phyloP scores from a whole-genome alignment of 345 rosid species.

The Acer campestre region DNA sequence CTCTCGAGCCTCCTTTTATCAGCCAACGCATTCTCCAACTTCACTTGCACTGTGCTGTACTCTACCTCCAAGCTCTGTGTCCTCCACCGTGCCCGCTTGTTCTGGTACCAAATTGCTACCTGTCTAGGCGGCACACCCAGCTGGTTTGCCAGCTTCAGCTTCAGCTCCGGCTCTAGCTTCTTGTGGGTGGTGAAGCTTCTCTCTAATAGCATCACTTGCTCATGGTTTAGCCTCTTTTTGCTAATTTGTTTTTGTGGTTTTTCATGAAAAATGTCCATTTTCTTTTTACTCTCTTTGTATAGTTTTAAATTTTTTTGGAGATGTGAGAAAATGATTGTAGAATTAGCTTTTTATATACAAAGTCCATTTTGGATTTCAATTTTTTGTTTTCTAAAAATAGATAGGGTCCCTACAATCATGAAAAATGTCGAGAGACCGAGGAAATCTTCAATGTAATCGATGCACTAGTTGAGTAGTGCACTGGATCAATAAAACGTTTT shows the following conservation, averaged over 20 bases:
- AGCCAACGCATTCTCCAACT: slow-evolving; percentile 52
- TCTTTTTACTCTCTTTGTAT: background rate
- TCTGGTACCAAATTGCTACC: slow-evolving; percentile 94
- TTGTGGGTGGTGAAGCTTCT: slow-evolving; percentile 64
- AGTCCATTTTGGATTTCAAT: background rate
- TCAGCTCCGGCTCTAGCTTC: slow-evolving; percentile 75
- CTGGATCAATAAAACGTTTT: too few species aligned
- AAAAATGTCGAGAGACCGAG: background rate
- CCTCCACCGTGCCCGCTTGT: slow-evolving; percentile 90
- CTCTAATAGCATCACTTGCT: slow-evolving; percentile 73
- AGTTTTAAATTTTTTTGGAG: background rate
- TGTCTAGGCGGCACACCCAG: slow-evolving; percentile 77
- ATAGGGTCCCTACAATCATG: background rate
- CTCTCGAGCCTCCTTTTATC: slow-evolving; percentile 65
- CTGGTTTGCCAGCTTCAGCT: slow-evolving; percentile 66
- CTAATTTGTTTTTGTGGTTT: slow-evolving; percentile 24
- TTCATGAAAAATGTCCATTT: slow-evolving; percentile 33
- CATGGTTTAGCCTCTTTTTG: slow-evolving; percentile 70
- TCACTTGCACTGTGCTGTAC: slow-evolving; percentile 48
- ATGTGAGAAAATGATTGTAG: slow-evolving; percentile 1
- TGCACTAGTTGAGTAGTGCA: too few species aligned
- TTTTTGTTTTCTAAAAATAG: background rate
- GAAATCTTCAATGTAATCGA: too few species aligned
- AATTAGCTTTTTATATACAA: slow-evolving; percentile 15
- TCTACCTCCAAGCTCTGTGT: slow-evolving; percentile 78